Conservation (phyloP, 1,284 basidiomycete genomes). For the Naganishia sp. region DNA sequence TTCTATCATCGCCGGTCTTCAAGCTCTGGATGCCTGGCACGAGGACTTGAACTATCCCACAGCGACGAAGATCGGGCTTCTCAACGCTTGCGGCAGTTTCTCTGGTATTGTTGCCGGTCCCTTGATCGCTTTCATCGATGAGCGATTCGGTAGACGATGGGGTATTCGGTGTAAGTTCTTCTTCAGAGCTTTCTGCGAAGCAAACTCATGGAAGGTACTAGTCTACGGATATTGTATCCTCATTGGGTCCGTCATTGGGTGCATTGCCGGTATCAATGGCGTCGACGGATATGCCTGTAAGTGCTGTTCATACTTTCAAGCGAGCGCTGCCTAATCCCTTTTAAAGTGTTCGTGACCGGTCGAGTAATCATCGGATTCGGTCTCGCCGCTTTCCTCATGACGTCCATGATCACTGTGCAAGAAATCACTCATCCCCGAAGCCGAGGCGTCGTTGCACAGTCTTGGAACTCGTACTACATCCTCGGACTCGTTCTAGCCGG, state of each 20-base stretch:
- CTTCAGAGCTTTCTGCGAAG: not conserved
- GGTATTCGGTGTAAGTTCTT: slow-evolving; percentile 49
- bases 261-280: slow-evolving; percentile 47
- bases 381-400: slow-evolving; percentile 55
- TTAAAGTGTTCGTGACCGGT: slow-evolving; percentile 48
- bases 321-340: not conserved
- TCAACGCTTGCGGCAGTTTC: slow-evolving; percentile 51
- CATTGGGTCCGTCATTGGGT: slow-evolving; percentile 50
- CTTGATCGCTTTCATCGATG: slow-evolving; percentile 52
- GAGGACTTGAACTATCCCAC: slow-evolving; percentile 47
- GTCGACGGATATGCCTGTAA: slow-evolving; percentile 50
- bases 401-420: slow-evolving; percentile 52
- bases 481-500: slow-evolving; percentile 52
- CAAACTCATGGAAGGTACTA: slow-evolving; percentile 30
- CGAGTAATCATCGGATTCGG: slow-evolving; percentile 53
- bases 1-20: slow-evolving; percentile 51
- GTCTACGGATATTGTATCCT: slow-evolving; percentile 54
- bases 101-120: slow-evolving; percentile 52
- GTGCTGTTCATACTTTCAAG: slow-evolving; percentile 19
- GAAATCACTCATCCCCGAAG: slow-evolving; percentile 54
- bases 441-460: slow-evolving; percentile 44
- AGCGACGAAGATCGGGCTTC: slow-evolving; percentile 46
- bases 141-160: slow-evolving; percentile 51
- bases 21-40: slow-evolving; percentile 52
- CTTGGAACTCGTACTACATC: slow-evolving; percentile 54